Evolutionary conservation across 2,329 filamentous ascomycete species (phyloP).

Genomic region (Lachnellula occidentalis): DNA sequence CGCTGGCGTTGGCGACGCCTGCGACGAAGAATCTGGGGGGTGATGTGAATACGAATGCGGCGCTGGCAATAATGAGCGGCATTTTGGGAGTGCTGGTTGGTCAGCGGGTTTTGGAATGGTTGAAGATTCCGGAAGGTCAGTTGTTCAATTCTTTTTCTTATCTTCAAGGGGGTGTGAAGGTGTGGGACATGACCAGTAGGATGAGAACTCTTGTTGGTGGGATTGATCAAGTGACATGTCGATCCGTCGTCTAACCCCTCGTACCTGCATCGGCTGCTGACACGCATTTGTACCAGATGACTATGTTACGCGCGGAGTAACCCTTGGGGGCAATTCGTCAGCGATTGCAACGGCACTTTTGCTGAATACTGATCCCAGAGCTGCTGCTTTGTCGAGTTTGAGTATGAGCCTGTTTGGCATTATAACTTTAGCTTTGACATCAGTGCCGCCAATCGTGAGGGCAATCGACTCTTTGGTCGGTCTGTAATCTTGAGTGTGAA

Average conservation of each 20-base stretch:
- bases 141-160: not conserved
- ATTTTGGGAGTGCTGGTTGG: constrained; percentile 55
- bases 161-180: not conserved
- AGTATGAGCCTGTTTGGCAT: constrained; percentile 58
- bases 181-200: constrained; percentile 1
- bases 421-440: constrained; percentile 53
- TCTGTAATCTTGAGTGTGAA: constrained; percentile 26
- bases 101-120: constrained; percentile 39
- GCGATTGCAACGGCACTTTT: constrained; percentile 55
- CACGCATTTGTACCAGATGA: constrained; percentile 39
- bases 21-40: constrained; percentile 52
- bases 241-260: not conserved
- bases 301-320: constrained; percentile 58
- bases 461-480: constrained; percentile 45
- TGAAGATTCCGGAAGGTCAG: constrained; percentile 50
- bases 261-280: constrained; percentile 14
- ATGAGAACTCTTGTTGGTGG: not conserved
- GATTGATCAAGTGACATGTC: not conserved
- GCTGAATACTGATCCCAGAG: constrained; percentile 50
- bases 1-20: constrained; percentile 54
- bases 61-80: constrained; percentile 53
- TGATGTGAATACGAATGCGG: constrained; percentile 50
- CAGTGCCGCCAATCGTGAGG: constrained; percentile 47
- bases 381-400: constrained; percentile 53
- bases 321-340: constrained; percentile 54